A percentile compares a stretch with the other conserved stretches of the same genome.
Conservation (phyloP, 345 rosid species). For the Ceriops zippeliana region DNA sequence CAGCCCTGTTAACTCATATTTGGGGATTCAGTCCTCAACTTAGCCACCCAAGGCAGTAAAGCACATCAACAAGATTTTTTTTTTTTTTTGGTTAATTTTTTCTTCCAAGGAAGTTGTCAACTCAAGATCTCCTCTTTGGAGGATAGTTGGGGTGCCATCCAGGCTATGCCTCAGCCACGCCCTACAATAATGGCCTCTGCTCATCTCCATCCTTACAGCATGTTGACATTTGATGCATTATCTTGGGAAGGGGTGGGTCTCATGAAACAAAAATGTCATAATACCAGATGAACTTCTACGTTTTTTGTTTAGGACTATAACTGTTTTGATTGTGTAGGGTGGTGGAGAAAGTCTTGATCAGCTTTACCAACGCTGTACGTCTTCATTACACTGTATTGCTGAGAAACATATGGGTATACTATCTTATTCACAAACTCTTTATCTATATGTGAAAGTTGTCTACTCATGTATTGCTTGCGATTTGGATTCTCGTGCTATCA, state of each 20-base stretch:
- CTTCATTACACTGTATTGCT: slow-evolving; percentile 61
- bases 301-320: not conserved
- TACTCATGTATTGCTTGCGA: no score
- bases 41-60: no score
- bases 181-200: no score
- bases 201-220: no score
- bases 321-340: slow-evolving; percentile 42
- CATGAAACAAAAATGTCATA: not conserved
- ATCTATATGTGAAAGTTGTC: not conserved
- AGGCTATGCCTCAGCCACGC: no score
- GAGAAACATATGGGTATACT: slow-evolving; percentile 58
- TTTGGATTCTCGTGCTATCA: no score
- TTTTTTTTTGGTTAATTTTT: no score
- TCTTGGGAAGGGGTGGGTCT: not conserved
- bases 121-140: no score
- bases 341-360: slow-evolving; percentile 84
- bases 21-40: not conserved
- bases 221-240: no score
- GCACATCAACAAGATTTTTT: no score
- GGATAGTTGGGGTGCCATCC: no score
- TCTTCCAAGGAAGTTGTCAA: no score
- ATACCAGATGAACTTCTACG: not conserved
- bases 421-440: not conserved
- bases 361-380: slow-evolving; percentile 62
- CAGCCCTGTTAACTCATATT: not conserved